Base-by-base conservation (phyloP, 192 early-diverging fungal genomes). In the Umbelopsis sp. region DNA sequence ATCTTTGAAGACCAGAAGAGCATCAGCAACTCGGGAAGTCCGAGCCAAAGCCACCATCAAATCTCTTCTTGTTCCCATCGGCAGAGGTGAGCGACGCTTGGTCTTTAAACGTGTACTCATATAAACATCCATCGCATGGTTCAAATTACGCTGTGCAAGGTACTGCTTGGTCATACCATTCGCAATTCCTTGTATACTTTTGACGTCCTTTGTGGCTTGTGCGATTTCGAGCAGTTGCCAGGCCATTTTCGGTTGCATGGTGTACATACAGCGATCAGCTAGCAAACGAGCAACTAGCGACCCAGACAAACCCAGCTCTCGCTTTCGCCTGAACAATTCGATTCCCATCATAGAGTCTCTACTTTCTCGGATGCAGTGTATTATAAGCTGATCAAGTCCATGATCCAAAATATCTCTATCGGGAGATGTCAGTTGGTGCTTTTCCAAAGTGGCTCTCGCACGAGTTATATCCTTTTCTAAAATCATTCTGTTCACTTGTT, bases 131-230 rank as follows among this genome's bases (percentile, higher is more conserved):
- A 61, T 61, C 8, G 55, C 55, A 25, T 61, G 55, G 1, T 25
- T 61, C 30, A 61, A 61, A 25, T 61, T 61, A n/a, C 27, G 55
- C 30, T 61, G 27, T 4, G 55, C 25, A 15, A 61, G 11, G 25
- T 61, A 61, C 13, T 61, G 55, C 55, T 61, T 61, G 27, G n/a
- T 16, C 55, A 61, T 61, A 2, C 55, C 55, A 13, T 61, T 61
- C 27, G 55, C 25, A 13, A 61, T 61, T 1, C 55, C 55, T 16
- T 35, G 4, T 11, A 61, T 18, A 37, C 55, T 61, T 30, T 61
- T 61, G 27, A 35, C 4, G 33, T 61, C 55, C 0, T 61, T 18
- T 13, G 55, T 35, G 16, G 55, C 27, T 37, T 61, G 55, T 16
- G 55, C 55, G 2, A 61, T 25, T 33, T 61, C 55, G 4, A 61